Base-by-base conservation (phyloP, 2,329 filamentous ascomycete species). In the Fusarium buharicum region DNA sequence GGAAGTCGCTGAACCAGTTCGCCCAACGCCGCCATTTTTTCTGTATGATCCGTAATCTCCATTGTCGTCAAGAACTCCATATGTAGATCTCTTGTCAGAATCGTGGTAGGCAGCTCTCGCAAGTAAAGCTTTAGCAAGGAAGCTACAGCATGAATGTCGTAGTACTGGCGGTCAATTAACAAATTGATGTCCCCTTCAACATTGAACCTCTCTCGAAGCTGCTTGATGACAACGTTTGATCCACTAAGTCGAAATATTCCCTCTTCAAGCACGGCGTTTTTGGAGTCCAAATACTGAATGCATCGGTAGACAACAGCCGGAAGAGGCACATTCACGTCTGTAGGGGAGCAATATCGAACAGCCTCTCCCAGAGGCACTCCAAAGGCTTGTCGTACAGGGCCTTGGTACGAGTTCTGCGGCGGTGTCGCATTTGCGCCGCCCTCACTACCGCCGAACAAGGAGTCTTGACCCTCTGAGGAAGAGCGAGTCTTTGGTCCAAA, bases 161-260 rank as follows among this genome's bases (percentile, higher is more conserved):
- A 92, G 74, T 94, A 96, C 55, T 91, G 88, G 45, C 90, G 90
- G 56, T 94, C 93, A 3, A 84, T 86, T 22, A 97, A 76, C 47
- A 99, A 82, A 73, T 97, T 92, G 64, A 99, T 85, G 72, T 99
- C 95, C 40, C 93, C 90, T 79, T 99, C 93, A 4, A 78, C 87
- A 75, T 99, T 97, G 80, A 99, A 99, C 3, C 93, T 89, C 74
- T 98, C 94, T 59, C 91, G 90, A 38, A 99, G 84, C 54, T 87
- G 87, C 76, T 94, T 96, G 77, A 99, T 96, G 45, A 97, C 89
- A 50, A 96, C 86, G 72, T 97, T 98, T 1, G 94, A 98, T n/a
- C 95, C 95, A 74, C 93, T 98, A 37, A 99, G 82, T 47, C 95
- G 88, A 82, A 99, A 99, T 37, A 99, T 97, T 38, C 95, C 95